Evolutionary conservation across 2,329 filamentous ascomycete genomes (phyloP).

Genomic region (Chalaropsis ovoidea): DNA sequence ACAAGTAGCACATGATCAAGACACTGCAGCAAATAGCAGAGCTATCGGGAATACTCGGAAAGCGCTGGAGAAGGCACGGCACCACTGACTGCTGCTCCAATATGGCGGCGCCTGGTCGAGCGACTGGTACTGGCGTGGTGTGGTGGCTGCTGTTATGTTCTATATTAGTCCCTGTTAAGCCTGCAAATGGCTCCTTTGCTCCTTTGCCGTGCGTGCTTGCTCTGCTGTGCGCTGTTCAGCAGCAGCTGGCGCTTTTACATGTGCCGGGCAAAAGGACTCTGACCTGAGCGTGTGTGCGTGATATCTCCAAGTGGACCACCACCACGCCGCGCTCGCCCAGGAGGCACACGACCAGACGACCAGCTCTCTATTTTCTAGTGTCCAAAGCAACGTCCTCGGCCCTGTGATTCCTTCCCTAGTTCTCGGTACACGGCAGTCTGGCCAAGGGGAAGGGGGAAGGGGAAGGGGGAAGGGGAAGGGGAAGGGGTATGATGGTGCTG

Average conservation of each 20-base stretch:
- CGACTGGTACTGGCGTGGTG: not conserved
- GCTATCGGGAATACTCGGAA: conserved; percentile 18
- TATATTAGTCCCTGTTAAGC: not conserved
- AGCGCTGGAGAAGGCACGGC: not conserved
- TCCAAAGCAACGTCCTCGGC: not conserved
- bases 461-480: not conserved
- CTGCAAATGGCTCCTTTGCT: not conserved
- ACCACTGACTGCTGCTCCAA: conserved; percentile 3
- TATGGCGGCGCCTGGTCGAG: not conserved
- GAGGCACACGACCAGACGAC: no score
- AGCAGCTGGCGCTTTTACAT: not conserved
- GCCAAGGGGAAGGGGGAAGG: not conserved
- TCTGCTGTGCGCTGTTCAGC: no score
- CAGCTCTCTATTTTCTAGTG: no score
- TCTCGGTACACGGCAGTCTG: conserved; percentile 13
- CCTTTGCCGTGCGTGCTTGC: not conserved
- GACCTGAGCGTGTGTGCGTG: not conserved
- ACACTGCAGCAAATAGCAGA: conserved; percentile 16
- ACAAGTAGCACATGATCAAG: conserved; percentile 6
- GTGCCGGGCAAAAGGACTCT: not conserved
- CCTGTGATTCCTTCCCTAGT: conserved; percentile 13
- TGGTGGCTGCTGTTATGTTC: not conserved
- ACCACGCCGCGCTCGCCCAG: no score
- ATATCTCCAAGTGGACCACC: no score
- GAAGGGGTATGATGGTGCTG: not conserved